Base-by-base conservation (phyloP, 75 land plant genomes). In the Pinus taeda region DNA sequence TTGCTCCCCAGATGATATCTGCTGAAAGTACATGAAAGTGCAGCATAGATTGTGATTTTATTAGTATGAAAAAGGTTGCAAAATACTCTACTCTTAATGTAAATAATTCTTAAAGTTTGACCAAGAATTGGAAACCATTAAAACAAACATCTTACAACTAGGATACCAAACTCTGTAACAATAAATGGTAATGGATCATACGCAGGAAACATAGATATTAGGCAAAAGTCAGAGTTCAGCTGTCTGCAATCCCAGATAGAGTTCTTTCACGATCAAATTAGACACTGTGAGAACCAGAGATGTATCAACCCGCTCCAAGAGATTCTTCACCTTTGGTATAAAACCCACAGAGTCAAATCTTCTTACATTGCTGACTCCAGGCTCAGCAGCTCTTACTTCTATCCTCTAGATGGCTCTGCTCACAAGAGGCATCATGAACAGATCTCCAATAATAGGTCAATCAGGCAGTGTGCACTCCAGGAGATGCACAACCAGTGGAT, bases 1-100 rank as follows among this genome's bases (percentile, higher is more conserved):
- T 45, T 69, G 71, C 11, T 69, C n/a, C 71, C 49, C 71, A 69
- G 49, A 65, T 14, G 42, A 69, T 69, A 69, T 69, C 71, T 69
- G 71, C 12, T 69, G 22, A 42, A 42, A 69, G 71, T 42, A 15
- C 71, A 67, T 67, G 6, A 39, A 39, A 67, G 71, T 37, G n/a
- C n/a, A n/a, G 12, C 71, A 69, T 69, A 69, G 21, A 69, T 69
- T 42, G 5, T 9, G 14, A 69, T 15, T 69, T 67, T 69, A 37
- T n/a, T 8, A 37, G 36, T 69, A 42, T 3, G 65, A 69, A 69
- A 69, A 69, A 15, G 69, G 49, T 37, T n/a, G 39, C 21, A 11
- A 37, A 69, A 37, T 69, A 20, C 45, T 69, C 49, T 9, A n/a
- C 53, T 37, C 20, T 69, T 69, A 69, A 36, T 69, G 22, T 69